Conservation (phyloP, 1,284 basidiomycete genomes). For the Ceratobasidium papillatum region DNA sequence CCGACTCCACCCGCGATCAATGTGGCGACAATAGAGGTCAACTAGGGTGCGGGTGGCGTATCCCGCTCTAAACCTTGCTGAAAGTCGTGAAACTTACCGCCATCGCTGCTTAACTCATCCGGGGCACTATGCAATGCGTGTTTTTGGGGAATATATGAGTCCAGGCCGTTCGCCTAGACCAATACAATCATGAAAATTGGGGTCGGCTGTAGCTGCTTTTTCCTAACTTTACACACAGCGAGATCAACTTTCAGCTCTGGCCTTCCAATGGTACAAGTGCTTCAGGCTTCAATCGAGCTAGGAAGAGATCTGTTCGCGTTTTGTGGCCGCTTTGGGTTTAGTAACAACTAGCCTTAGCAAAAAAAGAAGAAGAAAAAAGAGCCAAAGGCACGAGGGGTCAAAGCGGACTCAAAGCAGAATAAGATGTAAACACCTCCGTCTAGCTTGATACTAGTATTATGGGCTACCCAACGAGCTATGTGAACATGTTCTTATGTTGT, state of each 20-base stretch:
- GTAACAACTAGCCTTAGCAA: no score
- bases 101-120: no score
- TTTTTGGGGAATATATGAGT: background rate
- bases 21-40: background rate
- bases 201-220: background rate
- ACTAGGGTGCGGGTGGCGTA: background rate
- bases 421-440: no score
- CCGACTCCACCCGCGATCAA: background rate
- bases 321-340: background rate
- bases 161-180: background rate
- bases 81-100: background rate
- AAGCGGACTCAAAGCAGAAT: no score
- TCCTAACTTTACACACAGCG: background rate
- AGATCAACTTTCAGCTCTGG: background rate
- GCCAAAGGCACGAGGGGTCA: no score
- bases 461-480: no score
- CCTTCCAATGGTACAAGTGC: background rate
- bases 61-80: background rate
- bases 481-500: no score
- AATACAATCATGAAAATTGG: background rate
- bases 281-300: background rate
- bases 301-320: background rate
- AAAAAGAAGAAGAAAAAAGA: no score
- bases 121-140: background rate
- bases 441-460: no score